Conservation (phyloP, 345 rosid species). For the Murraya paniculata region DNA sequence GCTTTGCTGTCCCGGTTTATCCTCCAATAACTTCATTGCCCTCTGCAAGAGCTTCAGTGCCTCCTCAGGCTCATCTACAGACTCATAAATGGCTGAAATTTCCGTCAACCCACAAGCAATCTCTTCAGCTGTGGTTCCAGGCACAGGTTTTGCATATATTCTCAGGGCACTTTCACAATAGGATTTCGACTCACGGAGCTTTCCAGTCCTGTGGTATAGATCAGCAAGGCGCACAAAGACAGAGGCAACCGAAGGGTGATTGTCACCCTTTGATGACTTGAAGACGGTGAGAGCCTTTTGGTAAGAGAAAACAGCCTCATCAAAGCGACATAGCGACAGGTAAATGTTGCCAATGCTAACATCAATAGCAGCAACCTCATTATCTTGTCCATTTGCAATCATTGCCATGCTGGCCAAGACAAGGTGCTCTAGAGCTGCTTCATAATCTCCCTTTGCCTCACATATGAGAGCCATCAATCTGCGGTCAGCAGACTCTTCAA, state of each 20-base stretch:
- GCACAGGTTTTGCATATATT: conserved; percentile 89
- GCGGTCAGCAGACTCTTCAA: conserved; percentile 97
- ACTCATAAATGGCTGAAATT: conserved; percentile 92
- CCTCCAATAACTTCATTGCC: conserved; percentile 92
- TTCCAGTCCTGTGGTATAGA: conserved; percentile 92
- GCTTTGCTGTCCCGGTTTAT: conserved; percentile 97
- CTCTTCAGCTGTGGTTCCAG: conserved; percentile 92
- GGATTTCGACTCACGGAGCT: conserved; percentile 89
- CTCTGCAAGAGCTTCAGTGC: conserved; percentile 90
- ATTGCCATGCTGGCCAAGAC: conserved; percentile 99
- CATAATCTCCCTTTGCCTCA: conserved; percentile 96
- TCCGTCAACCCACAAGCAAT: conserved; percentile 87
- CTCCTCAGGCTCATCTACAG: conserved; percentile 98
- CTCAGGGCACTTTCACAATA: conserved; percentile 92
- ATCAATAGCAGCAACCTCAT: conserved; percentile 93
- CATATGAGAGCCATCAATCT: conserved; percentile 87
- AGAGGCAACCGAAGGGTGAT: conserved; percentile 89
- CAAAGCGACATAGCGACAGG: conserved; percentile 86
- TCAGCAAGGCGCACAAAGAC: conserved; percentile 95
- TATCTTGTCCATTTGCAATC: conserved; percentile 92
- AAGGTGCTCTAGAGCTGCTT: conserved; percentile 89
- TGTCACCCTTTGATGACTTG: conserved; percentile 93
- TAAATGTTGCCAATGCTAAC: conserved; percentile 94
- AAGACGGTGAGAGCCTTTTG: conserved; percentile 98
- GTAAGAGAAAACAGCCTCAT: conserved; percentile 94